Percentiles rank a stretch among this genome's conserved stretches.
Conservation (phyloP, 2,329 filamentous ascomycete genomes). For the Amesomyces nigricolor region DNA sequence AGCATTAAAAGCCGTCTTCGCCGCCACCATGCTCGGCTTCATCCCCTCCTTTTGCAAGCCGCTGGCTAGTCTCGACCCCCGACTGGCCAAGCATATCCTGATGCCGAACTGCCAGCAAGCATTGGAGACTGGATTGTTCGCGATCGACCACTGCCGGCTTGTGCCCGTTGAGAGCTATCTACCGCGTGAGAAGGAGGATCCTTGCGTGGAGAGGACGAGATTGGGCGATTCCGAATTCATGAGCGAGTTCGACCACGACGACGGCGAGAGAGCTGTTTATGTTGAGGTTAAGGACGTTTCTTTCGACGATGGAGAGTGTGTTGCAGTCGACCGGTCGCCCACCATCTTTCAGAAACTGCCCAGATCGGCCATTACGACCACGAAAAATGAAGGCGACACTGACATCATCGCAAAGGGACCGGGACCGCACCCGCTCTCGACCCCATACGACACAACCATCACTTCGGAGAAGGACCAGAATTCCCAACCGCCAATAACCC, state of each 20-base stretch:
- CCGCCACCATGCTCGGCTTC: conserved; percentile 11
- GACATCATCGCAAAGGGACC: background rate
- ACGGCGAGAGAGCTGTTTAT: too few species aligned
- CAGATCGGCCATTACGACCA: too few species aligned
- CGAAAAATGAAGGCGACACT: too few species aligned
- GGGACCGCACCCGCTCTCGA: background rate
- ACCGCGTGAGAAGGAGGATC: conserved; percentile 10
- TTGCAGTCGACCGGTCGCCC: conserved; percentile 18
- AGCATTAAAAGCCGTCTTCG: conserved; percentile 7
- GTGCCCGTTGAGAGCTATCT: background rate
- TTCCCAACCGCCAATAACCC: too few species aligned
- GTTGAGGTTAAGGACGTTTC: background rate
- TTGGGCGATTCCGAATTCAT: conserved; percentile 10
- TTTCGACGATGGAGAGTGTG: conserved; percentile 21
- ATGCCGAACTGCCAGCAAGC: background rate
- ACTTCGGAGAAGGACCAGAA: too few species aligned
- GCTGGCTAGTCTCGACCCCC: background rate
- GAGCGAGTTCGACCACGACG: background rate
- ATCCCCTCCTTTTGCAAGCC: conserved; percentile 7
- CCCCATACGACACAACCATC: background rate
- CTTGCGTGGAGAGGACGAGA: conserved; percentile 18
- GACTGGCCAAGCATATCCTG: conserved; percentile 3
- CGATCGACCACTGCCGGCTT: background rate
- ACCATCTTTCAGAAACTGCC: too few species aligned
- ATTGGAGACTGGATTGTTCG: background rate